Evolutionary conservation across 306 rosid species (phyloP).

Genomic region (Cicer pinnatifidum): DNA sequence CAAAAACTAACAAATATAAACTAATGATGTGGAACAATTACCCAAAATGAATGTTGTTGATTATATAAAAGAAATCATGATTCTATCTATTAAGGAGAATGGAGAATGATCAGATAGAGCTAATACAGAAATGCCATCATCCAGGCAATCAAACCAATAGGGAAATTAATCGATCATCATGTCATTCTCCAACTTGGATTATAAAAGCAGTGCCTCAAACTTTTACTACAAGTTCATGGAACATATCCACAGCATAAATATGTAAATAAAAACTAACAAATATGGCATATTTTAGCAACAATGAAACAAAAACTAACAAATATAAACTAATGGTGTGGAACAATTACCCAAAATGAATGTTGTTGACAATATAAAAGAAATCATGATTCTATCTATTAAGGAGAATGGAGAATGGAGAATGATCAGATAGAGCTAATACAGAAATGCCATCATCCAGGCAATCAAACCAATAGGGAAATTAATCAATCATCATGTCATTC

Average conservation of each 20-base stretch:
- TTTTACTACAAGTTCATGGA: too few relatives aligned
- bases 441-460: conserved; percentile 51
- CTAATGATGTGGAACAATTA: not conserved
- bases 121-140: conserved; percentile 55
- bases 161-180: conserved; percentile 50
- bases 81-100: conserved; percentile 30
- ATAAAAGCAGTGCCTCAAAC: not conserved
- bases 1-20: not conserved
- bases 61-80: not conserved
- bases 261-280: too few relatives aligned
- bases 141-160: conserved; percentile 56
- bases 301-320: not conserved
- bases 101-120: conserved; percentile 61
- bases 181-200: conserved; percentile 34
- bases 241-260: too few relatives aligned
- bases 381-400: not conserved
- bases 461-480: conserved; percentile 60
- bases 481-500: conserved; percentile 48
- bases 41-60: too few relatives aligned
- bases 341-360: too few relatives aligned
- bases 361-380: not conserved
- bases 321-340: not conserved
- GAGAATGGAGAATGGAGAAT: too few relatives aligned
- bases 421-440: conserved; percentile 61
- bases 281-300: not conserved